Base-by-base conservation (phyloP, 768 basidiomycete species). In the Rhizopogon rudus region DNA sequence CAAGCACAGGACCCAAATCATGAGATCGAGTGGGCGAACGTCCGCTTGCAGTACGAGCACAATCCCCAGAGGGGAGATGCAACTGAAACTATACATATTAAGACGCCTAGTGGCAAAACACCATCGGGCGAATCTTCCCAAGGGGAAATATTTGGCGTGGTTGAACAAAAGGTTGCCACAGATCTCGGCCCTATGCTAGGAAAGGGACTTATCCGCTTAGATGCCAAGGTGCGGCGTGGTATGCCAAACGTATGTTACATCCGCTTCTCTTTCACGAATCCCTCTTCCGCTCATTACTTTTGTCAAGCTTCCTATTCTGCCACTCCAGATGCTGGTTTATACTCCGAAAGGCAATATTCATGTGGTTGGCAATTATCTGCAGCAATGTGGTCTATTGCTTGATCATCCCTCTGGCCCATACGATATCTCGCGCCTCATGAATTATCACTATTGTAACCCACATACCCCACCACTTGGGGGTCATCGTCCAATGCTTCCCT, bases 291-390 rank as follows among this genome's bases (percentile, higher is more conserved):
- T 57, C 28, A 51, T 57, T 40, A 40, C 52, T 12, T 48, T 40
- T 53, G 33, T 51, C 57, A 9, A 95, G 91, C 78, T 89, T 51
- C 88, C 90, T 46, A 90, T 93, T 53, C 76, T 96, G 44, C 83
- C 86, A 20, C 77, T 98, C 16, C 87, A 88, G 65, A 81, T 97
- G 70, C 82, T 97, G 40, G 84, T 98, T 31, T 96, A 90, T 71
- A 96, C 96, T 5, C 92, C 93, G 5, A 97, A 96, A 68, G 91
- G 92, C 33, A 94, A 98, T 71, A 88, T 98, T 59, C 74, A 78
- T 33, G 84, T 88, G 53, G 88, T 99, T 58, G 86, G 91, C 58
- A 77, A 83, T 63, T 85, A 84, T 63, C 80, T 98, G 49, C 81
- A 83, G 22, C 77, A 82, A 55, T 79, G 80, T 57, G 80, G 79